A percentile compares a stretch with the other conserved stretches of the same genome.
Evolutionary conservation across 768 basidiomycete species (phyloP).

Genomic region (Pleurotus eryngii): DNA sequence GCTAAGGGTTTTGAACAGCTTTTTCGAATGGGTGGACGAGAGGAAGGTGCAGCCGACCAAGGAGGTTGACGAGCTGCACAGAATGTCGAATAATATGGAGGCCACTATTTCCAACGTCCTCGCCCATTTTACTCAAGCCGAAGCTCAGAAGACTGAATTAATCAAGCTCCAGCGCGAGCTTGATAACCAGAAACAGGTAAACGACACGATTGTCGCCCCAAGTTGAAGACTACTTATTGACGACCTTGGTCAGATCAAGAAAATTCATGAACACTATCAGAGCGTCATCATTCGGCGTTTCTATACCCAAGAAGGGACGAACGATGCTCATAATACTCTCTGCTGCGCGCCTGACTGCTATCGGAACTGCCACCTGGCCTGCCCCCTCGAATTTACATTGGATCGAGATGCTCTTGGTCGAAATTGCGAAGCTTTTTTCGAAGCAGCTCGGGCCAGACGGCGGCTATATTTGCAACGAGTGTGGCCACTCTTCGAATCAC

Average conservation of each 20-base stretch:
- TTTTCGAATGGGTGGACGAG: slow-evolving; percentile 15
- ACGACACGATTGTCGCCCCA: neutral
- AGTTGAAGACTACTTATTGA: neutral
- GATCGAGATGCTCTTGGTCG: slow-evolving; percentile 4
- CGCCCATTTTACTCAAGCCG: slow-evolving; percentile 9
- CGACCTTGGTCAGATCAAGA: neutral
- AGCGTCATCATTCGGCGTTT: slow-evolving; percentile 4
- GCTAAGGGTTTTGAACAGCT: slow-evolving; percentile 5
- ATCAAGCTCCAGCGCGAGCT: slow-evolving; percentile 5
- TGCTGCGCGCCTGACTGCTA: slow-evolving; percentile 11
- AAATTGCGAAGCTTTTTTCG: neutral
- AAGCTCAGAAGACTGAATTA: slow-evolving; percentile 6
- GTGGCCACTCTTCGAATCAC: neutral
- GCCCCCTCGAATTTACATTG: slow-evolving; percentile 9
- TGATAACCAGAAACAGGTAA: slow-evolving; percentile 4
- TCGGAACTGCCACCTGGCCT: slow-evolving; percentile 11
- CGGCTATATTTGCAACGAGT: neutral
- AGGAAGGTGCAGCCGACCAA: slow-evolving; percentile 14
- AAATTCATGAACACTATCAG: slow-evolving; percentile 5
- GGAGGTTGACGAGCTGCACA: slow-evolving; percentile 9
- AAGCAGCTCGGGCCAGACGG: neutral
- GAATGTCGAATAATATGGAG: slow-evolving; percentile 11
- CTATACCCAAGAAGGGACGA: neutral
- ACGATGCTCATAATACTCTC: slow-evolving; percentile 7
- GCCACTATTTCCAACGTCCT: slow-evolving; percentile 5